Conservation (phyloP, 179 eudicot species). For the Patellifolia procumbens region DNA sequence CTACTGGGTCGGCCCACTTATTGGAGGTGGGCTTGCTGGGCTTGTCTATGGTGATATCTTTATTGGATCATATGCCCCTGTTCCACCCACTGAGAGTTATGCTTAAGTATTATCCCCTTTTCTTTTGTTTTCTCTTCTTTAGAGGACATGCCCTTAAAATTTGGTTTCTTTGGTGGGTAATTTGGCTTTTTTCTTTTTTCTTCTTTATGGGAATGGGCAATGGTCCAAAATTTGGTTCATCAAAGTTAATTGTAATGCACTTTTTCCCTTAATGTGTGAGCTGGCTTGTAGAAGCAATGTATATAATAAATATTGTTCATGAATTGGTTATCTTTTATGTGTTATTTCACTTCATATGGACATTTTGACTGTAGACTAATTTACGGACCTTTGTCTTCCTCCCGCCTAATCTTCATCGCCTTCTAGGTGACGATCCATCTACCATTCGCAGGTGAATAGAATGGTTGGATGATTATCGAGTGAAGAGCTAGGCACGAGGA, state of each 20-base stretch:
- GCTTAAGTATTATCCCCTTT: neutral
- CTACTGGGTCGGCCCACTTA: conserved; percentile 79
- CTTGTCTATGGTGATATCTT: conserved; percentile 50
- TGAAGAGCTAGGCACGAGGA: too few species aligned
- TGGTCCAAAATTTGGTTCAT: neutral
- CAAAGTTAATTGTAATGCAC: conserved; percentile 1
- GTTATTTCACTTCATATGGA: too few species aligned
- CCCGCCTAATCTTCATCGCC: too few species aligned
- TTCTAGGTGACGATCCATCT: too few species aligned
- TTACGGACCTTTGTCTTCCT: too few species aligned
- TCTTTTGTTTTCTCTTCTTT: neutral
- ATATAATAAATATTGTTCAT: conserved; percentile 13
- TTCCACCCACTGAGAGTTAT: conserved; percentile 26
- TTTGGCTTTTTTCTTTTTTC: neutral
- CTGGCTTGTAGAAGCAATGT: conserved; percentile 10
- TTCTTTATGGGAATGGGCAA: neutral
- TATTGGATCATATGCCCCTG: conserved; percentile 27
- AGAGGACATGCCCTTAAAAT: conserved; percentile 11
- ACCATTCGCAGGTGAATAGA: too few species aligned
- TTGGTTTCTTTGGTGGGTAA: conserved; percentile 9
- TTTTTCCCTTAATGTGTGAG: neutral
- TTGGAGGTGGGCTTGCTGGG: conserved; percentile 79
- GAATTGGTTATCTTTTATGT: neutral
- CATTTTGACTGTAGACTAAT: too few species aligned
- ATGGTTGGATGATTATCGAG: too few species aligned